These are phyloP conservation scores for Lecanicillium sp. DNA, from an alignment of 2,329 filamentous ascomycete species.

Conservation along the genomic window DNA sequence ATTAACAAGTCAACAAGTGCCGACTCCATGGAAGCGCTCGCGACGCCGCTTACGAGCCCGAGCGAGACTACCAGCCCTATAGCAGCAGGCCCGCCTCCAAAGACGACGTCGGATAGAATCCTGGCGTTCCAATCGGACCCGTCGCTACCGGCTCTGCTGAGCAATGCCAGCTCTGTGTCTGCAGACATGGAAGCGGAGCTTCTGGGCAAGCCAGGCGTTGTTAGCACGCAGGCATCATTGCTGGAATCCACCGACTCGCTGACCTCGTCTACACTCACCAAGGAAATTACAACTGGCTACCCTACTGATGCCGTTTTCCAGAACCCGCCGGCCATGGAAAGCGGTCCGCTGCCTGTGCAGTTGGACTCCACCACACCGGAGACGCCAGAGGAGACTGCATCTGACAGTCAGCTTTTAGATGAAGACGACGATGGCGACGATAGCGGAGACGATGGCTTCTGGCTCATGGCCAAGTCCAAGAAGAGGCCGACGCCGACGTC, in stretches of 20 bases:
- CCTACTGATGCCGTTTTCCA: constrained; percentile 34
- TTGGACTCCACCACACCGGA: constrained; percentile 13
- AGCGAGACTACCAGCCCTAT: constrained; percentile 45
- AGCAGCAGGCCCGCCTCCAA: constrained; percentile 29
- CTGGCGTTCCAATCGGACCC: constrained; percentile 54
- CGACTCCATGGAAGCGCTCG: constrained; percentile 39
- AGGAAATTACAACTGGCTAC: constrained; percentile 38
- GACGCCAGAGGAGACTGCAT: constrained; percentile 7
- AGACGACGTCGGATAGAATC: constrained; percentile 38
- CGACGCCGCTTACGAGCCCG: constrained; percentile 47
- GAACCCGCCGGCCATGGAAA: constrained; percentile 23
- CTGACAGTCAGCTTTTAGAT: constrained; percentile 7
- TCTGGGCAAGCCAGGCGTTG: constrained; percentile 39
- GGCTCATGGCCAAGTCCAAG: constrained; percentile 46
- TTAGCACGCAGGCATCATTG: constrained; percentile 32
- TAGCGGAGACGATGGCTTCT: constrained; percentile 45
- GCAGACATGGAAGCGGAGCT: constrained; percentile 56
- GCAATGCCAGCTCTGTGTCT: constrained; percentile 56
- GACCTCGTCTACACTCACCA: constrained; percentile 43
- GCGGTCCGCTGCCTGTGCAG: constrained; percentile 22
- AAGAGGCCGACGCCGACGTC: constrained; percentile 27
- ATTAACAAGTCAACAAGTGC: constrained; percentile 45
- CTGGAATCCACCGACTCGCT: constrained; percentile 47
- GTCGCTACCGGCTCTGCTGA: constrained; percentile 55
- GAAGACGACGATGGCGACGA: constrained; percentile 37